phyloP scores from a whole-genome alignment of 2,329 filamentous ascomycete species.

The Ophiostoma ips region DNA sequence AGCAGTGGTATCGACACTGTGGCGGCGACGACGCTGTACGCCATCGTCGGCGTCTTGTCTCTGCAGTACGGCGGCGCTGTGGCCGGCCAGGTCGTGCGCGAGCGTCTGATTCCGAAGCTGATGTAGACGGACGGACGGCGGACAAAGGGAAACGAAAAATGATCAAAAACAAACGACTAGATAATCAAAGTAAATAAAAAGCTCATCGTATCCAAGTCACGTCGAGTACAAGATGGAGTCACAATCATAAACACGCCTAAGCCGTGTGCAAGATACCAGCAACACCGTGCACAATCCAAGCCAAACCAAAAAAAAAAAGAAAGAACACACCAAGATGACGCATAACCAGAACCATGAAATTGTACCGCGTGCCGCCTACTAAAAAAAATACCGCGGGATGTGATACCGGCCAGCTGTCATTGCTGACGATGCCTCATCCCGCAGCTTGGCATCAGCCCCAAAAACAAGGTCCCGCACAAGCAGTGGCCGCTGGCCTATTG shows the following conservation, averaged over 20 bases:
- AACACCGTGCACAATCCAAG: background rate
- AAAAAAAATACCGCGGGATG: no score
- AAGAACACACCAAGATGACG: no score
- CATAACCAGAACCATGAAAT: no score
- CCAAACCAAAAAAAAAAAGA: background rate
- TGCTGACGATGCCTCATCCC: background rate
- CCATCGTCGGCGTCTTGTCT: constrained; percentile 79
- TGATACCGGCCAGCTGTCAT: no score
- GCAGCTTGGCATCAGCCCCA: background rate
- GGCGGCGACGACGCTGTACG: constrained; percentile 63
- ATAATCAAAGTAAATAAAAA: background rate
- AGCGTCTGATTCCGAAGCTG: constrained; percentile 51
- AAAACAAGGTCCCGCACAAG: constrained; percentile 9
- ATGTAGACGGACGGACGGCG: constrained; percentile 3
- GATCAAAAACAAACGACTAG: background rate
- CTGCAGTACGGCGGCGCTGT: constrained; percentile 72
- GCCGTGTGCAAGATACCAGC: background rate
- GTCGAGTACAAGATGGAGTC: background rate
- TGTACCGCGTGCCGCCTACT: background rate
- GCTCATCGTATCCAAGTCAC: background rate
- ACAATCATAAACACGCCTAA: background rate
- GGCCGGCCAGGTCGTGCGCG: constrained; percentile 59
- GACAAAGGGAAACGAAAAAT: background rate
- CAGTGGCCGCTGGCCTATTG: constrained; percentile 7
- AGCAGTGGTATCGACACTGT: constrained; percentile 63